A percentile compares a stretch with the other conserved stretches of the same genome.
These are phyloP conservation scores for Pyropia yezoensis DNA, from an alignment of 23 red algal species.

Conservation along the genomic window DNA sequence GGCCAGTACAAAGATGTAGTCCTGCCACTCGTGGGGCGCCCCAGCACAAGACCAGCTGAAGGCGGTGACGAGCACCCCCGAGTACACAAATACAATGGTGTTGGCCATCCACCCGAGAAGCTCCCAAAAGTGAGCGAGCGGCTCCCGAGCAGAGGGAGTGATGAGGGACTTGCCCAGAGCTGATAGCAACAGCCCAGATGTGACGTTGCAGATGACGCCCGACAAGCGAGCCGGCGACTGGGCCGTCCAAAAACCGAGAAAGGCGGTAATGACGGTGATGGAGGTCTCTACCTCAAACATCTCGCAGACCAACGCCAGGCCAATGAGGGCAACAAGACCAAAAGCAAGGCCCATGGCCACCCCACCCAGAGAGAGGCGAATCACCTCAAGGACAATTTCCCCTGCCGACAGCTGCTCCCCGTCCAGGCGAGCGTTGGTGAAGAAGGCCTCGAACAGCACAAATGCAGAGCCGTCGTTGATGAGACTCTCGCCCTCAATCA, in stretches of 20 bases:
- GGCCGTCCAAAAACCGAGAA: conserved; percentile 84
- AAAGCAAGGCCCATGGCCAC: conserved; percentile 79
- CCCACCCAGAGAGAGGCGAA: conserved; percentile 57
- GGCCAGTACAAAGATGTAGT: conserved; percentile 50
- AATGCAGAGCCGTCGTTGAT: conserved; percentile 93
- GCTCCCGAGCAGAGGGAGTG: conserved; percentile 58
- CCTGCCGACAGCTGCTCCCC: conserved; percentile 10
- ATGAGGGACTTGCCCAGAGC: conserved; percentile 59
- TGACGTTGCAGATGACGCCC: conserved; percentile 77
- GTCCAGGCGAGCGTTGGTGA: conserved; percentile 38
- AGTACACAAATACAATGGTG: conserved; percentile 87
- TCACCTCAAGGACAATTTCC: conserved; percentile 47
- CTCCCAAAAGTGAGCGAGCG: conserved; percentile 80
- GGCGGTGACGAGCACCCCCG: conserved; percentile 70
- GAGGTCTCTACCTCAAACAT: conserved; percentile 70
- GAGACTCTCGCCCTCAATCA: conserved; percentile 88
- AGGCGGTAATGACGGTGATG: conserved; percentile 66
- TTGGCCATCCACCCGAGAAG: conserved; percentile 82
- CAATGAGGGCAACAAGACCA: conserved; percentile 50
- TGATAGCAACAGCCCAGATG: conserved; percentile 58
- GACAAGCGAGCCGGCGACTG: conserved; percentile 62
- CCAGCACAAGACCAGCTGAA: conserved; percentile 88
- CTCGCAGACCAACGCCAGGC: conserved; percentile 61
- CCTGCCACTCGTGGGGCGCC: conserved; percentile 19
- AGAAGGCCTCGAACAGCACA: conserved; percentile 83